Conservation (phyloP, 192 early-diverging fungal species). For the Chytriomyces sp. region DNA sequence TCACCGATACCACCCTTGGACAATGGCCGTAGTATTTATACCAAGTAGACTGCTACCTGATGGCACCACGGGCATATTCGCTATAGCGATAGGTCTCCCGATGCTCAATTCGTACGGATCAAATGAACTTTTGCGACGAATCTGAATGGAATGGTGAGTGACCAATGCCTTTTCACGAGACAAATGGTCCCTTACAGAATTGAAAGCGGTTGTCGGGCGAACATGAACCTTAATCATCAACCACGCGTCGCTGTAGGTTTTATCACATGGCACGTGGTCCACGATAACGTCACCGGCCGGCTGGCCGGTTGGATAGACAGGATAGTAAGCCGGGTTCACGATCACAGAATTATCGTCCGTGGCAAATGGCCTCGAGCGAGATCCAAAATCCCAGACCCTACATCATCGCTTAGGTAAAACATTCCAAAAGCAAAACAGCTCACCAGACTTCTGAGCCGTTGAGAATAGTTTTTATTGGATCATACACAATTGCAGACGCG, state of each 20-base stretch:
- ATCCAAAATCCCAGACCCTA: constrained; percentile 31
- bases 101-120: constrained; percentile 1
- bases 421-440: background rate
- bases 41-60: constrained; percentile 14
- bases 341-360: background rate
- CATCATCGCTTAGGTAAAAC: background rate
- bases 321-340: constrained; percentile 26
- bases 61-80: constrained; percentile 24
- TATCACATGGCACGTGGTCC: constrained; percentile 12
- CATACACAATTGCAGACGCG: background rate
- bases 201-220: background rate
- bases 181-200: constrained; percentile 15
- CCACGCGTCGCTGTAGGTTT: constrained; percentile 30
- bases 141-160: background rate
- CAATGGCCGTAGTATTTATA: background rate
- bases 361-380: background rate
- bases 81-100: background rate
- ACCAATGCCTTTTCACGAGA: background rate
- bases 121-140: constrained; percentile 8
- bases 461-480: background rate
- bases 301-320: constrained; percentile 20
- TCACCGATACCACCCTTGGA: constrained; percentile 10
- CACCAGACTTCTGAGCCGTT: background rate
- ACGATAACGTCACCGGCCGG: constrained; percentile 18
- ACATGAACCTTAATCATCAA: constrained; percentile 4